Conservation (phyloP, 1,284 basidiomycete genomes). For the Rhodotorula sp. region DNA sequence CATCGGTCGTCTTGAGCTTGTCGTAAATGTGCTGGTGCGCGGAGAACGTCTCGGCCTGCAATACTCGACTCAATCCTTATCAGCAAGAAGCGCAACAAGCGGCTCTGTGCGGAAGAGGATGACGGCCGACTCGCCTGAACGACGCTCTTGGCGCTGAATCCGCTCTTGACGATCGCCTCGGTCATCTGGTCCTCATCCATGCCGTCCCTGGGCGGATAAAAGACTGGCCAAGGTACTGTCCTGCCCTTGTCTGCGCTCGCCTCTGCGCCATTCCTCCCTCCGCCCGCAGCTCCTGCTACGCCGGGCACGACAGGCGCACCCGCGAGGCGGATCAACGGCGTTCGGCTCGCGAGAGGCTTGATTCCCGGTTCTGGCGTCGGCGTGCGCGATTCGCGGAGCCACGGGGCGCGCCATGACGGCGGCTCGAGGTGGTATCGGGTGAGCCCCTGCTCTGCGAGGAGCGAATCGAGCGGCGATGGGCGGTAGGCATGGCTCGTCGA, state of each 20-base stretch:
- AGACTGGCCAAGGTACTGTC: constrained; percentile 71
- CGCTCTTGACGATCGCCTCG: constrained; percentile 73
- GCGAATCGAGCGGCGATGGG: constrained; percentile 23
- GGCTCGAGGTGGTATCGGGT: constrained; percentile 32
- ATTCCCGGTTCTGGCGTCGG: neutral
- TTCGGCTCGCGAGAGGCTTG: neutral
- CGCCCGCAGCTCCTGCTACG: no score
- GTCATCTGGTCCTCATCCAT: constrained; percentile 84
- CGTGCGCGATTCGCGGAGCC: constrained; percentile 1
- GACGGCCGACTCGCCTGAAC: constrained; percentile 60
- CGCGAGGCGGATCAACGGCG: neutral
- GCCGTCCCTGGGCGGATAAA: constrained; percentile 76
- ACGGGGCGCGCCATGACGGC: constrained; percentile 38
- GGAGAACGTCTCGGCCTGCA: constrained; percentile 59
- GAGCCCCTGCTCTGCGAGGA: constrained; percentile 36
- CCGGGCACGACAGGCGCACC: neutral
- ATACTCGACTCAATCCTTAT: neutral
- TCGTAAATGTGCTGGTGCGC: constrained; percentile 59
- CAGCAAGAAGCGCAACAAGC: neutral
- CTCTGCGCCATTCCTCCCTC: no score
- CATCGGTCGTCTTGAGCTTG: constrained; percentile 54
- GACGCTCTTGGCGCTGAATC: constrained; percentile 63
- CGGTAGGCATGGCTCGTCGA: constrained; percentile 25
- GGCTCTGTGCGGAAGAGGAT: neutral
- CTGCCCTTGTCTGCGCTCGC: neutral